Evolutionary conservation across 192 early-diverging fungal species (phyloP), one percentile per base, ranked within the genome.

Genomic region (Mortierella claussenii): DNA sequence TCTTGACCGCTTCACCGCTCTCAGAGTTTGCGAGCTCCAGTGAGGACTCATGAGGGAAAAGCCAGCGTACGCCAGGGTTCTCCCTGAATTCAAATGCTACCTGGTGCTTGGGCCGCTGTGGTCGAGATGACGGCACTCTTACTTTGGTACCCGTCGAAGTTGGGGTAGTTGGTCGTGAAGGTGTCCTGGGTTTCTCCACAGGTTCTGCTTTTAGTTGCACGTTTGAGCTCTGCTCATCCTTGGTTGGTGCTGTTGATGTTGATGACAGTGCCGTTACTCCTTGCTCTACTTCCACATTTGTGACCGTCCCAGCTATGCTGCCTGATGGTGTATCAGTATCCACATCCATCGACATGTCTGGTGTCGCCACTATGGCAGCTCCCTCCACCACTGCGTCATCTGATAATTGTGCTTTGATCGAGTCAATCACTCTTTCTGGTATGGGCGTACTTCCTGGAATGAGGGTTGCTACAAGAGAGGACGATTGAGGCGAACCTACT

Each of bases 81-180:
- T 76, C 73, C 12, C 58, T 76, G 46, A 76, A 76, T 28, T 76
- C 73, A 24, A 76, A 76, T 28, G 46, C 53, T 4, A 76, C 40
- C 33, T 76, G 73, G 9, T 76, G 27, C 21, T 37, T 58, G n/a
- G 73, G 73, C 23, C 58, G 28, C 7, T 60, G 28, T 8, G 48
- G 20, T 36, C 51, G 55, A 23, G 69, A 3, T n/a, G 37, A 13
- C 20, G 40, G 1, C 1, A 26, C 9, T 27, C 59, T 64, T 37
- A 13, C 27, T 47, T 57, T 53, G 3, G 55, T 1, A 1, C 24
- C 45, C 46, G 18, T 18, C 23, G 55, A 45, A 31, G 54, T 42
- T 34, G 57, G 10, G 30, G 47, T 27, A 20, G 55, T 21, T 42
- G 61, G 30, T 2, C 13, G 12, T n/a, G 54, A 15, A 20, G 44